Percentiles rank a stretch among this genome's conserved stretches.
Conservation (phyloP, 345 rosid genomes). For the Populus tremula region DNA sequence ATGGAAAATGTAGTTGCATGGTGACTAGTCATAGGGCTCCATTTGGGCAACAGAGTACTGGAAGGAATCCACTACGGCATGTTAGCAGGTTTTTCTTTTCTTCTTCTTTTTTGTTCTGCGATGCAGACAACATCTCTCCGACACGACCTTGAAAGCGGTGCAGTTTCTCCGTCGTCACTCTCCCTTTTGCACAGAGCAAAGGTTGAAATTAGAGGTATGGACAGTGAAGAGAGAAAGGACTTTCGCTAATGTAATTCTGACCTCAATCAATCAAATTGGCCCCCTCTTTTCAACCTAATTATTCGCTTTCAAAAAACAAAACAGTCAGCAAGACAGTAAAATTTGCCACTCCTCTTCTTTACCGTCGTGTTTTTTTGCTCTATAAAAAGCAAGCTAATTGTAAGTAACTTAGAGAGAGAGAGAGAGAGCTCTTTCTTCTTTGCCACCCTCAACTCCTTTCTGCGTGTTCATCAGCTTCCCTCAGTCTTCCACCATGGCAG, state of each 20-base stretch:
- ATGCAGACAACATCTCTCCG: neutral
- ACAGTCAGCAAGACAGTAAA: neutral
- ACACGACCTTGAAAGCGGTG: neutral
- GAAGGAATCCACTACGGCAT: neutral
- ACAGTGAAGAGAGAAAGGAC: no score
- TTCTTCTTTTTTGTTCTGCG: neutral
- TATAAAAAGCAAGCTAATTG: neutral
- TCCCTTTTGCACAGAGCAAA: neutral
- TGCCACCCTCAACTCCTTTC: neutral
- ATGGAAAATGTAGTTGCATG: neutral
- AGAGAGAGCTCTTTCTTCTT: neutral
- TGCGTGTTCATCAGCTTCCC: neutral
- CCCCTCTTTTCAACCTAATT: neutral
- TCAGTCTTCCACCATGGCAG: conserved; percentile 19
- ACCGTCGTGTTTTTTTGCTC: neutral
- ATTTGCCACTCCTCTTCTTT: neutral
- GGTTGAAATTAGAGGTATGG: neutral
- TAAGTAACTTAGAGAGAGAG: neutral
- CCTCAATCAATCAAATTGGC: neutral
- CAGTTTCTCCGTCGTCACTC: neutral
- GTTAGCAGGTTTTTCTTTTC: neutral
- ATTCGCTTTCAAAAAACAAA: neutral
- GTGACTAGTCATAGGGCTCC: neutral
- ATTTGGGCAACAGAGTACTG: neutral
- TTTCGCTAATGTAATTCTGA: neutral